Evolutionary conservation across 257 asterid genomes (phyloP), one percentile per base, ranked within the genome.

Genomic region (Fraxinus excelsior): DNA sequence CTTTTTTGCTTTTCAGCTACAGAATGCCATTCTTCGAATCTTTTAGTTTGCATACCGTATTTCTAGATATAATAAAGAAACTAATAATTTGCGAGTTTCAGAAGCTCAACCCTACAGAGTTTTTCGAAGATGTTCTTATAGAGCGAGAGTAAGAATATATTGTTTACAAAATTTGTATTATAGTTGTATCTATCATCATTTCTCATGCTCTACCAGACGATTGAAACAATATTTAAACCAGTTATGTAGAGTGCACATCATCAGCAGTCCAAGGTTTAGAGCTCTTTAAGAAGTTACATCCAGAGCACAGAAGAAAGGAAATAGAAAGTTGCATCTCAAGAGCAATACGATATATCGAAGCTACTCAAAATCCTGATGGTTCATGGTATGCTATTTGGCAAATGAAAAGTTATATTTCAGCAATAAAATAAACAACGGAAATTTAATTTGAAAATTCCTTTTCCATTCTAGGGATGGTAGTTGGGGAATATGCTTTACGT

Each of bases 401-500:
- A 16, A 34, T n/a, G 34, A 10, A 29, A 58, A 65, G 1, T 14
- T 10, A 69, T 69, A 58, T 21, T 58, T 58, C 66, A 21, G 28
- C 66, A 58, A 58, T 58, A 58, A 18, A 21, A 58, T 19, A 8
- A 53, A 2, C 66, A 7, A 2, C 4, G 13, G 29, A 58, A 58
- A n/a, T 7, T n/a, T 3, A 34, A 1, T 3, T 9, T 69, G 28
- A 6, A 70, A 40, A 37, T 70, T 23, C 19, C 2, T 31, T 31
- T 26, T 31, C 21, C 5, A 75, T 5, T 1, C n/a, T 60, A 90
- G 92, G 87, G 70, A 73, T 70, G 92, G 91, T 2, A 26, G 78
- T 74, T 91, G 94, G 92, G 96, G 94, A 10, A 79, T 89, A 38
- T 91, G 96, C 79, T 89, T 74, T 35, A 91, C 94, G 0, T 86